Conservation (phyloP, 495 filamentous ascomycete species). For the Neurospora sp. region DNA sequence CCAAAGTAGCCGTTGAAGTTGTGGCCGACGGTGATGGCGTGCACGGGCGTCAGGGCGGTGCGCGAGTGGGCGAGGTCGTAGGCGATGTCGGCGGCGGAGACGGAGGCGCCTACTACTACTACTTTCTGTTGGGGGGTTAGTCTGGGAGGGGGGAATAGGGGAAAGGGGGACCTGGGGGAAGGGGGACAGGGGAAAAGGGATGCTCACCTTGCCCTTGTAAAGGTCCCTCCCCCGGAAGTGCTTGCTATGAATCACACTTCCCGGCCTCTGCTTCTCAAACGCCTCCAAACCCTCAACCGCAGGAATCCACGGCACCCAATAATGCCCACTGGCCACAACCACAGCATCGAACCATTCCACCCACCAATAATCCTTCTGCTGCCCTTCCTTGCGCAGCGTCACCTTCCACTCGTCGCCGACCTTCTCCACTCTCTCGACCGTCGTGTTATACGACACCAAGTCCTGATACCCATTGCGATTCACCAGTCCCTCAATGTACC, state of each 20-base stretch:
- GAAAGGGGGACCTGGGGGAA: no score
- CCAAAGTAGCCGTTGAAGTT: slow-evolving; percentile 43
- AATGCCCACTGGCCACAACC: slow-evolving; percentile 65
- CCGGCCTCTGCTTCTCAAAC: slow-evolving; percentile 35
- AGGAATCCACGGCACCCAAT: slow-evolving; percentile 57
- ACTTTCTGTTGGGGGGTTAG: slow-evolving; percentile 27
- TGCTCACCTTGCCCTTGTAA: slow-evolving; percentile 42
- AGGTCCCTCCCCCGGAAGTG: slow-evolving; percentile 47
- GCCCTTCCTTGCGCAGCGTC: slow-evolving; percentile 22
- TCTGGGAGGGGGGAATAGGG: neutral
- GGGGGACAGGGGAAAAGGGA: neutral
- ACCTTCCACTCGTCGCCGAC: slow-evolving; percentile 26
- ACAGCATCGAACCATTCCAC: slow-evolving; percentile 54
- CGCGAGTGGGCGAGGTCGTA: slow-evolving; percentile 46
- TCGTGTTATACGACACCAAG: slow-evolving; percentile 28
- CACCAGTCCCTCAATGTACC: slow-evolving; percentile 24
- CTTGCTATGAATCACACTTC: slow-evolving; percentile 56
- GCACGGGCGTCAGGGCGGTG: slow-evolving; percentile 20
- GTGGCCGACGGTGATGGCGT: slow-evolving; percentile 23
- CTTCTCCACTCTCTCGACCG: slow-evolving; percentile 27
- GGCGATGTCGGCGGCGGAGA: slow-evolving; percentile 66
- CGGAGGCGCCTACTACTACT: slow-evolving; percentile 60
- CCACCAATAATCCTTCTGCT: slow-evolving; percentile 29
- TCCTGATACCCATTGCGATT: slow-evolving; percentile 25
- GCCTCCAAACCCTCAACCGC: slow-evolving; percentile 40